Evolutionary conservation across 805 yeast species (phyloP), one percentile per base, ranked within the genome.

Genomic region (Danielozyma ontarioensis): DNA sequence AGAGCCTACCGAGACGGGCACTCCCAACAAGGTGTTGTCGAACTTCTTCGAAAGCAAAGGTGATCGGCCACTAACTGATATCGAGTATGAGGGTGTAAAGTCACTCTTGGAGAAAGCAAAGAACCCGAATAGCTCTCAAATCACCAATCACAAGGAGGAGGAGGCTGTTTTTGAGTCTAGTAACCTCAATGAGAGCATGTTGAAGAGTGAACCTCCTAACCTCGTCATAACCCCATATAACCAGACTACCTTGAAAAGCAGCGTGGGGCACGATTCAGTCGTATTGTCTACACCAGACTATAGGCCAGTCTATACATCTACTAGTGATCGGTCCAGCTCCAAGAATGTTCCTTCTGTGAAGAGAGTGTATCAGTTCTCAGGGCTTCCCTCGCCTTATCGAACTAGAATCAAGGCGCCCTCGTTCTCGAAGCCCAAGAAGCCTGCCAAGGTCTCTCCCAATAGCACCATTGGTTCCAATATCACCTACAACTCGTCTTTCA

Each of bases 81-180:
- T 84, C 27, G 95, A 86, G 53, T 72, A 79, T 47, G 90, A 82
- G 55, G 94, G 94, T n/a, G 90, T 85, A 1, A 52, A 80, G 40
- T 74, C 88, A 4, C 56, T 84, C n/a, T 45, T 64, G 31, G 48
- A 55, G 15, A 48, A 45, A 25, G 46, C 54, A 27, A 40, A 41
- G 32, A 43, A 45, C 4, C n/a, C n/a, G n/a, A n/a, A n/a, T n/a
- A n/a, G n/a, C n/a, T n/a, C n/a, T n/a, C n/a, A n/a, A n/a, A n/a
- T n/a, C n/a, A n/a, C n/a, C n/a, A n/a, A n/a, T n/a, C n/a, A n/a
- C n/a, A n/a, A n/a, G n/a, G n/a, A n/a, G n/a, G n/a, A n/a, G n/a
- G n/a, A n/a, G n/a, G n/a, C n/a, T n/a, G n/a, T n/a, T n/a, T n/a
- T n/a, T n/a, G 24, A 32, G 21, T 32, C 36, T 14, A 40, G 42